Evolutionary conservation across 257 asterid species (phyloP), one percentile per base, ranked within the genome.

Genomic region (Craterostigma plantagineum): DNA sequence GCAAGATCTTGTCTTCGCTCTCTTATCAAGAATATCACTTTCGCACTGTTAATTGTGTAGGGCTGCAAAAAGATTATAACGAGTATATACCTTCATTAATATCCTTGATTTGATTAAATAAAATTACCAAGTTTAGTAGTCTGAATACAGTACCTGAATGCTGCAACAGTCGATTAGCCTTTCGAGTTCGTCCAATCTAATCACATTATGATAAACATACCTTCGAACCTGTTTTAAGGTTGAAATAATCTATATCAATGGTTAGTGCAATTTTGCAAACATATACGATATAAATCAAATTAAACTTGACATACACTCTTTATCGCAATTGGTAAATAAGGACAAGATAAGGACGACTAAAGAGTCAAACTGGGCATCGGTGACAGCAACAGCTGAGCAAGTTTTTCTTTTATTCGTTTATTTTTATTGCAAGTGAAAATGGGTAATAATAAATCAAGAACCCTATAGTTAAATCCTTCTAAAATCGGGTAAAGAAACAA

Each of bases 21-120:
- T 79, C 46, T 76, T 61, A 56, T 70, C 63, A 83, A 71, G 75
- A 83, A 83, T 63, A 83, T 73, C 63, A 83, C 95, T 61, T 79
- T 79, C 11, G 95, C 85, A 49, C 92, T 63, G 58, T 83, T 83
- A 72, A 76, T 79, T 12, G 92, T 79, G 75, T 83, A 83, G 10
- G 95, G 76, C 95, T 83, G 91, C 71, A 8, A 14, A 8, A 14
- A 42, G 5, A 42, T 9, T 8, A 42, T 12, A 3, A 8, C 13
- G 30, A 23, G 6, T 23, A n/a, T 2, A 2, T 23, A 2, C 30
- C 6, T 23, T 23, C 2, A n/a, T 23, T 2, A 23, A 23, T 23
- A 23, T 6, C 6, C 4, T 23, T 23, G 30, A 2, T 23, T 23
- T 23, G 30, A 23, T 23, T 23, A 23, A 23, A 23, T 23, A 2